phyloP scores from a whole-genome alignment of 2,329 filamentous ascomycete genomes.

The Colletotrichum liaoningense region DNA sequence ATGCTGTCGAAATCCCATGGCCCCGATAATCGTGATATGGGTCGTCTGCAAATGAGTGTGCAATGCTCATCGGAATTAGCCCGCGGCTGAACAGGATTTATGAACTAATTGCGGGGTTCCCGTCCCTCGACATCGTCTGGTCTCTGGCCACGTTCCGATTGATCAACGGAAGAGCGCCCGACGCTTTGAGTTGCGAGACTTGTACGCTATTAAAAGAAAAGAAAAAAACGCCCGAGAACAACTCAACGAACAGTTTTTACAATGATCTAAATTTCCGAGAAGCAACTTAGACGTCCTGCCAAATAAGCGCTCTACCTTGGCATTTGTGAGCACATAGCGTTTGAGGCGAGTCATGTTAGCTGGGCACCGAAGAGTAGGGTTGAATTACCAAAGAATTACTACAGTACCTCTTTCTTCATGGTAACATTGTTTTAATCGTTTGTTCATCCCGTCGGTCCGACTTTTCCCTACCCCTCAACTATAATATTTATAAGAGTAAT shows the following conservation, averaged over 20 bases:
- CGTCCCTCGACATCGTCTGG: background rate
- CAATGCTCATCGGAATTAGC: constrained; percentile 40
- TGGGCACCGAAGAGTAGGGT: background rate
- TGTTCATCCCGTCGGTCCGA: background rate
- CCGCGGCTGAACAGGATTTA: background rate
- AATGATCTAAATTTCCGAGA: background rate
- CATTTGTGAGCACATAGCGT: background rate
- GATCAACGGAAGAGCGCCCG: background rate
- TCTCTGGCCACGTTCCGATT: background rate
- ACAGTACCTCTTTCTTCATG: background rate
- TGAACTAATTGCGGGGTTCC: constrained; percentile 1
- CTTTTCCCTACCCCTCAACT: background rate
- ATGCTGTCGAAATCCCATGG: background rate
- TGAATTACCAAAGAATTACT: background rate
- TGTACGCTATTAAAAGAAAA: background rate
- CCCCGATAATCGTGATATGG: background rate
- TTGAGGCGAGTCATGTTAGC: background rate
- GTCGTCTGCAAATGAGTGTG: background rate
- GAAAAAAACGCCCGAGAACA: background rate
- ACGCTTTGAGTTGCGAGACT: background rate
- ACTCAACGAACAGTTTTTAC: background rate
- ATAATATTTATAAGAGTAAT: background rate
- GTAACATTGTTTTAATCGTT: background rate
- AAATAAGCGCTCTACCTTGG: background rate
- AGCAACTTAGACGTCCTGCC: background rate